These are phyloP conservation scores for Neonothopanus nambi DNA, from an alignment of 1,284 basidiomycete genomes.

Conservation along the genomic window DNA sequence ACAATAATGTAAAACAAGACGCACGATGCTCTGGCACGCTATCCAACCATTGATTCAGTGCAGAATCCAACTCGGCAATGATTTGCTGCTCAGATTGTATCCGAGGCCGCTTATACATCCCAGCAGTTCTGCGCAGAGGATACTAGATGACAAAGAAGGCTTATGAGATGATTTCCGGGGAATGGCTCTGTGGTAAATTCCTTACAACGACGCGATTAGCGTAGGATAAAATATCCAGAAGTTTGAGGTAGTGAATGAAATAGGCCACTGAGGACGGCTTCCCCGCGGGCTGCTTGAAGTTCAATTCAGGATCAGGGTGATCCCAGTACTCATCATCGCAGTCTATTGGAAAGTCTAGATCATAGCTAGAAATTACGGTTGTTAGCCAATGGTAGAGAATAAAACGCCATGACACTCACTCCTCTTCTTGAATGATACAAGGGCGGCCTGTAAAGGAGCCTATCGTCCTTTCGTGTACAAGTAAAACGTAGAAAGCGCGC, in stretches of 20 bases:
- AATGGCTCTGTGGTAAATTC: neutral
- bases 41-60: constrained; percentile 69
- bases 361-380: constrained; percentile 45
- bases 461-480: constrained; percentile 49
- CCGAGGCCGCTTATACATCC: constrained; percentile 23
- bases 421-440: constrained; percentile 65
- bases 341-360: constrained; percentile 65
- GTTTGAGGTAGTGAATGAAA: constrained; percentile 58
- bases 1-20: constrained; percentile 19
- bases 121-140: constrained; percentile 34
- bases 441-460: constrained; percentile 66
- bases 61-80: constrained; percentile 64
- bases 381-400: neutral
- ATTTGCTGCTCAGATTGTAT: constrained; percentile 53
- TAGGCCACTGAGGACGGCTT: constrained; percentile 53
- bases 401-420: constrained; percentile 37
- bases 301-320: constrained; percentile 37
- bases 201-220: constrained; percentile 63
- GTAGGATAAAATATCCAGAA: constrained; percentile 64
- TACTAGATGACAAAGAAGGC: constrained; percentile 30
- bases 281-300: constrained; percentile 53
- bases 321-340: constrained; percentile 78
- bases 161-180: neutral
- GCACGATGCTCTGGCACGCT: constrained; percentile 57
- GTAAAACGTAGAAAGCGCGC: constrained; percentile 64